Percentiles rank a stretch among this genome's conserved stretches.
Evolutionary conservation across 2,329 filamentous ascomycete species (phyloP).

Genomic region (Hymenoscyphus albidus): DNA sequence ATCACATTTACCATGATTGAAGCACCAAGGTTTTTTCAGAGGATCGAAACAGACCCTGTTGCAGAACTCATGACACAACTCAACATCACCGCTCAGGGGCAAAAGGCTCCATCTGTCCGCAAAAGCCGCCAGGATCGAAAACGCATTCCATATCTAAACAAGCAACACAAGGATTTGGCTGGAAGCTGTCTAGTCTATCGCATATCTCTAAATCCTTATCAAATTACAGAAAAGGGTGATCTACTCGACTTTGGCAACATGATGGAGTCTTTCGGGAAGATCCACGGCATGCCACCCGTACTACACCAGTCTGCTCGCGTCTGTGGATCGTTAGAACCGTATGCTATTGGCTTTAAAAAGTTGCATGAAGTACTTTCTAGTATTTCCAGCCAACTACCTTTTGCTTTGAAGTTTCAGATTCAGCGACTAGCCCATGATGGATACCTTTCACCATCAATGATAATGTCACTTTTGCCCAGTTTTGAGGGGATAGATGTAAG

Average conservation of each 20-base stretch:
- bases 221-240: neutral
- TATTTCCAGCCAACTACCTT: neutral
- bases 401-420: constrained; percentile 10
- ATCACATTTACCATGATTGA: constrained; percentile 50
- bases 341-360: neutral
- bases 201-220: neutral
- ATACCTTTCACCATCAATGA: constrained; percentile 53
- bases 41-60: constrained; percentile 12
- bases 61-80: constrained; percentile 12
- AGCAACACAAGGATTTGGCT: constrained; percentile 5
- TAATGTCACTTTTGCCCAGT: constrained; percentile 44
- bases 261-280: constrained; percentile 2
- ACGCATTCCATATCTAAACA: constrained; percentile 36
- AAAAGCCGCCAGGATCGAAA: constrained; percentile 13
- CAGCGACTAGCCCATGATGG: constrained; percentile 48
- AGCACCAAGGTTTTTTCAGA: constrained; percentile 47
- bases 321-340: neutral
- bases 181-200: constrained; percentile 10
- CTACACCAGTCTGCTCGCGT: constrained; percentile 6
- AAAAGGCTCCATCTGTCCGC: neutral
- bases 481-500: constrained; percentile 29
- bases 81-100: constrained; percentile 8
- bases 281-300: constrained; percentile 2
- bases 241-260: neutral
- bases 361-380: neutral